A percentile compares a stretch with the other conserved stretches of the same genome.
These are phyloP conservation scores for Coccinonectria pachysandricola DNA, from an alignment of 2,329 filamentous ascomycete species.

Conservation along the genomic window DNA sequence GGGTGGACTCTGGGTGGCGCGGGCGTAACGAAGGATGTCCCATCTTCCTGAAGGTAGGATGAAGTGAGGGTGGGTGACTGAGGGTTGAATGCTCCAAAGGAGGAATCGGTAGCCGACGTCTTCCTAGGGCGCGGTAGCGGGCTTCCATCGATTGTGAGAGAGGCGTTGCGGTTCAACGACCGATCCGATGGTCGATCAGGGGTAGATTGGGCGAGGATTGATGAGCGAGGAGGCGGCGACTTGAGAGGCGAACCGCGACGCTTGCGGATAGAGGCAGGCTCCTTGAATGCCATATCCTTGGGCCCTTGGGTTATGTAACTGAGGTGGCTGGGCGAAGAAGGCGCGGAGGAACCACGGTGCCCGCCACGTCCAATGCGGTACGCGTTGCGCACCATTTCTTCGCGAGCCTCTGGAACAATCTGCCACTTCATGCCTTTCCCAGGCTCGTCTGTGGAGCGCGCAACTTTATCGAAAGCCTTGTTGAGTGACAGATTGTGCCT, in stretches of 20 bases:
- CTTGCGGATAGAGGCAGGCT: conserved; percentile 44
- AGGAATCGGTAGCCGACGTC: conserved; percentile 32
- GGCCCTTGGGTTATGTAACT: conserved; percentile 51
- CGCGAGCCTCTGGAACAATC: conserved; percentile 70
- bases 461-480: conserved; percentile 88
- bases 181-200: conserved; percentile 42
- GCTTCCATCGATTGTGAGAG: conserved; percentile 45
- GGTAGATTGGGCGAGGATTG: conserved; percentile 44
- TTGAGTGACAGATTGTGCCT: conserved; percentile 93
- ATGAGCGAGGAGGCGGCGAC: conserved; percentile 45
- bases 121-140: conserved; percentile 50
- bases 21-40: conserved; percentile 56
- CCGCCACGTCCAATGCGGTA: conserved; percentile 52
- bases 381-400: conserved; percentile 76
- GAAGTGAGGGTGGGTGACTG: conserved; percentile 53
- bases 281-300: conserved; percentile 42
- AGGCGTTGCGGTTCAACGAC: conserved; percentile 25
- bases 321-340: conserved; percentile 54
- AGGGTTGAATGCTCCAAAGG: conserved; percentile 40
- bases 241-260: conserved; percentile 43
- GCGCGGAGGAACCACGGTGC: conserved; percentile 57
- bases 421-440: conserved; percentile 99
- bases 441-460: conserved; percentile 84
- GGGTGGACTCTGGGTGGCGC: conserved; percentile 65
- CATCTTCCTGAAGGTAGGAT: conserved; percentile 51